Percentiles rank a stretch among this genome's conserved stretches.
These are phyloP conservation scores for Lentinula detonsa DNA, from an alignment of 768 basidiomycete species.

Conservation along the genomic window DNA sequence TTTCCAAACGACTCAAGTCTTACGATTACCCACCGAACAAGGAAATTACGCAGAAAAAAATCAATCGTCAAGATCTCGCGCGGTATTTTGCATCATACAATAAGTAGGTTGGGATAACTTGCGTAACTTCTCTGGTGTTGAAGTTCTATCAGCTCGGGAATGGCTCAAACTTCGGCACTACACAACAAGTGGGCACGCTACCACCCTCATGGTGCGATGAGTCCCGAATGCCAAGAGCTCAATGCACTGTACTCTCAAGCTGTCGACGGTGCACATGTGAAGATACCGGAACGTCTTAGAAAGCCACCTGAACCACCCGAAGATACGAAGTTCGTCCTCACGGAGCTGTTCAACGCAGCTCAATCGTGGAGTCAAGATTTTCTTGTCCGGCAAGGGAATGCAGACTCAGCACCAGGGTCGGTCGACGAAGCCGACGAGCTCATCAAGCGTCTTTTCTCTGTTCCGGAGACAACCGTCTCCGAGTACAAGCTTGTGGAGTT, in stretches of 20 bases:
- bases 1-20: slow-evolving; percentile 29
- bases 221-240: slow-evolving; percentile 62
- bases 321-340: slow-evolving; percentile 40
- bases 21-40: slow-evolving; percentile 65
- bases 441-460: slow-evolving; percentile 40
- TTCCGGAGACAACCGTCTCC: slow-evolving; percentile 46
- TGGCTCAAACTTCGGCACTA: slow-evolving; percentile 50
- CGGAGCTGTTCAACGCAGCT: slow-evolving; percentile 42
- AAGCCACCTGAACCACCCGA: slow-evolving; percentile 39
- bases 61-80: slow-evolving; percentile 54
- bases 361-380: slow-evolving; percentile 40
- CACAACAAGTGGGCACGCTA: slow-evolving; percentile 56
- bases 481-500: slow-evolving; percentile 58
- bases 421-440: slow-evolving; percentile 34
- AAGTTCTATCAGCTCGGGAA: slow-evolving; percentile 35
- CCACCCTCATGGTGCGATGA: slow-evolving; percentile 51
- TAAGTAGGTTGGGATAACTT: slow-evolving; percentile 29
- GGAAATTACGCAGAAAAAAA: slow-evolving; percentile 38
- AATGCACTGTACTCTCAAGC: slow-evolving; percentile 68
- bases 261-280: slow-evolving; percentile 59
- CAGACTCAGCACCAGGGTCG: slow-evolving; percentile 16
- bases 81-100: slow-evolving; percentile 63
- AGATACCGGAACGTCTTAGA: slow-evolving; percentile 49
- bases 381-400: slow-evolving; percentile 15
- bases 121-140: background rate